A percentile compares a stretch with the other conserved stretches of the same genome.
Evolutionary conservation across 2,329 filamentous ascomycete species (phyloP).

Genomic region (Colletotrichum graminicola): DNA sequence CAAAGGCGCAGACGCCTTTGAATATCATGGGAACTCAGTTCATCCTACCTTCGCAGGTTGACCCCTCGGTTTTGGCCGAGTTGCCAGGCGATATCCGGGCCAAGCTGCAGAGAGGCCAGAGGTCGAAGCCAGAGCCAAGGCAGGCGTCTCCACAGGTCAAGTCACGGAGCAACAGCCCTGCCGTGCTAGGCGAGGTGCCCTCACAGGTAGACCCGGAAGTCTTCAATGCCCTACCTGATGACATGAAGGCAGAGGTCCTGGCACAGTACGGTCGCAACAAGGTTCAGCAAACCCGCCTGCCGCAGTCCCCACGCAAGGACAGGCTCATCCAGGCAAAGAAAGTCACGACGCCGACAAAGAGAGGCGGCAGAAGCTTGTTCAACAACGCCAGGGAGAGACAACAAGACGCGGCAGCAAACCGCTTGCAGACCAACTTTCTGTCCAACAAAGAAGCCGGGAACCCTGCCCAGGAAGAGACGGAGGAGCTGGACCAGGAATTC

Average conservation of each 20-base stretch:
- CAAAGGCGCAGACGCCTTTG: constrained; percentile 73
- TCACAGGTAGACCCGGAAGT: constrained; percentile 89
- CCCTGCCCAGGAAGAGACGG: constrained; percentile 49
- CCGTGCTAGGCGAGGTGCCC: constrained; percentile 62
- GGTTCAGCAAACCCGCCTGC: constrained; percentile 50
- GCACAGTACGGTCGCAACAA: constrained; percentile 70
- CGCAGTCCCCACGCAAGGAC: constrained; percentile 69
- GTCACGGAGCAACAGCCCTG: constrained; percentile 56
- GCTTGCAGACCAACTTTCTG: constrained; percentile 82
- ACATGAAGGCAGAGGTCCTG: constrained; percentile 87
- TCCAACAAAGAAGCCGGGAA: constrained; percentile 52
- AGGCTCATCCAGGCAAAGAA: constrained; percentile 65
- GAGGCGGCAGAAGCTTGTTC: constrained; percentile 61
- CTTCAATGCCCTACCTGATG: constrained; percentile 84
- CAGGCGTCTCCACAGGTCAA: constrained; percentile 50
- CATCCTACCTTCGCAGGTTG: constrained; percentile 85
- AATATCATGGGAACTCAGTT: constrained; percentile 93
- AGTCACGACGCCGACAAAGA: constrained; percentile 75
- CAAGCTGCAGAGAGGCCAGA: constrained; percentile 62
- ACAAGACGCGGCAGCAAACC: constrained; percentile 66
- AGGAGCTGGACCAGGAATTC: constrained; percentile 76
- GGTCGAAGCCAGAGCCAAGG: constrained; percentile 43
- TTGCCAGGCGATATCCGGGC: constrained; percentile 86
- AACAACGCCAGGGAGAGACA: constrained; percentile 63
- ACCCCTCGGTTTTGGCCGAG: constrained; percentile 84